Percentiles rank a stretch among this genome's conserved stretches.
Evolutionary conservation across 2,329 filamentous ascomycete species (phyloP).

Genomic region (Botrytis fabae): DNA sequence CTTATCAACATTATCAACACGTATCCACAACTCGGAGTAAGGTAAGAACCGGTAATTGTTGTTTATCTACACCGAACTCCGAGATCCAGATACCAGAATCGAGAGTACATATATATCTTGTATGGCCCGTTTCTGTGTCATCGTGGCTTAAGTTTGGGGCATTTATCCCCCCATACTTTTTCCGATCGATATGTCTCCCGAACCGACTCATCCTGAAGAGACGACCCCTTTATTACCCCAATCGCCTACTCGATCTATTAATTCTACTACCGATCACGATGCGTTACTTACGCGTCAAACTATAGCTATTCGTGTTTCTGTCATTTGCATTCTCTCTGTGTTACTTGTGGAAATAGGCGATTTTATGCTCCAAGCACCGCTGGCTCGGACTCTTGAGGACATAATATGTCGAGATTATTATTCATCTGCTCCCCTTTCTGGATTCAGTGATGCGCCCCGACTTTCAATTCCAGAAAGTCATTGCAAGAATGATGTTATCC

Average conservation of each 20-base stretch:
- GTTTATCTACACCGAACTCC: not conserved
- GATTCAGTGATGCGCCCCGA: not conserved
- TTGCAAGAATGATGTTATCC: conserved; percentile 53
- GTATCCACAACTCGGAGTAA: not conserved
- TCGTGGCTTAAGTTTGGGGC: not conserved
- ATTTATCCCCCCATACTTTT: not conserved
- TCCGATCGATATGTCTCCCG: not conserved
- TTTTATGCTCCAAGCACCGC: conserved; percentile 44
- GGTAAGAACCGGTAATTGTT: not conserved
- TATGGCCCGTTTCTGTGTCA: not conserved
- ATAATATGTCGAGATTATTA: conserved; percentile 53
- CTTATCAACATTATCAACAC: conserved; percentile 19
- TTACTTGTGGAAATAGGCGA: conserved; percentile 48
- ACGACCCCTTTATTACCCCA: not conserved
- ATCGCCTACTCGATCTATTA: not conserved
- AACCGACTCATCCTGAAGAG: not conserved
- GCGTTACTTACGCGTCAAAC: not conserved
- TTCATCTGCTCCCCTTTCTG: conserved; percentile 43
- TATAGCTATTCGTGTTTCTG: conserved; percentile 7
- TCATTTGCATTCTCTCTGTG: conserved; percentile 3
- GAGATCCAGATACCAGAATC: not conserved
- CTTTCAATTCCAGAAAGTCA: conserved; percentile 43
- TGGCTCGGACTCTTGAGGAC: conserved; percentile 53
- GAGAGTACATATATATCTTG: not conserved
- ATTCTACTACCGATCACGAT: not conserved